phyloP scores from a whole-genome alignment of 2,329 filamentous ascomycete genomes.

The Apiospora pterosperma region DNA sequence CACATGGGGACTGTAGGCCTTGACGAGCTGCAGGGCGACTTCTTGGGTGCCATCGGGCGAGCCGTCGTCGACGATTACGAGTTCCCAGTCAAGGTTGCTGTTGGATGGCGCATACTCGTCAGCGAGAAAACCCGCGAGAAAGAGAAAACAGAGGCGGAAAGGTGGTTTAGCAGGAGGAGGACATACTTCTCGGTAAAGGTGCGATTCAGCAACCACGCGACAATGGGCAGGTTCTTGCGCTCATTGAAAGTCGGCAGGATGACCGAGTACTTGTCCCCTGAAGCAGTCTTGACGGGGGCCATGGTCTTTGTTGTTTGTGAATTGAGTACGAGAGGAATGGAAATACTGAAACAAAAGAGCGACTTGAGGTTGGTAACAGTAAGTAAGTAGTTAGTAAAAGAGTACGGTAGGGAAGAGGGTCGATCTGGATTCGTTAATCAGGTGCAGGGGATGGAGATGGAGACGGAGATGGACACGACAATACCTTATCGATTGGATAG shows the following conservation, averaged over 20 bases:
- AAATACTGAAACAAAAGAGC: background rate
- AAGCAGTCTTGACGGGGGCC: slow-evolving; percentile 40
- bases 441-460: background rate
- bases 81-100: slow-evolving; percentile 92
- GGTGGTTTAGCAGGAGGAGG: background rate
- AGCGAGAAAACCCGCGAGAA: background rate
- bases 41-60: slow-evolving; percentile 93
- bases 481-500: background rate
- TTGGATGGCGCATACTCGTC: background rate
- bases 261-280: slow-evolving; percentile 84
- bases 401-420: too few species aligned
- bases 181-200: slow-evolving; percentile 85
- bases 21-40: slow-evolving; percentile 85
- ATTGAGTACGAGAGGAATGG: background rate
- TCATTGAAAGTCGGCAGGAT: slow-evolving; percentile 99
- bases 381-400: too few species aligned
- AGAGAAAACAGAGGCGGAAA: background rate
- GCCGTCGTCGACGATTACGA: slow-evolving; percentile 97
- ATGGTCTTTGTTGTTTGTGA: slow-evolving; percentile 33
- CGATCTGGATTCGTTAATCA: background rate
- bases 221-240: slow-evolving; percentile 93
- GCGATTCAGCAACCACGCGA: slow-evolving; percentile 88
- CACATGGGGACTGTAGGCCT: slow-evolving; percentile 77
- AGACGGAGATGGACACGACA: background rate
- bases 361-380: background rate